Conservation (phyloP, 768 basidiomycete genomes). For the Paxillus ammoniavirescens region DNA sequence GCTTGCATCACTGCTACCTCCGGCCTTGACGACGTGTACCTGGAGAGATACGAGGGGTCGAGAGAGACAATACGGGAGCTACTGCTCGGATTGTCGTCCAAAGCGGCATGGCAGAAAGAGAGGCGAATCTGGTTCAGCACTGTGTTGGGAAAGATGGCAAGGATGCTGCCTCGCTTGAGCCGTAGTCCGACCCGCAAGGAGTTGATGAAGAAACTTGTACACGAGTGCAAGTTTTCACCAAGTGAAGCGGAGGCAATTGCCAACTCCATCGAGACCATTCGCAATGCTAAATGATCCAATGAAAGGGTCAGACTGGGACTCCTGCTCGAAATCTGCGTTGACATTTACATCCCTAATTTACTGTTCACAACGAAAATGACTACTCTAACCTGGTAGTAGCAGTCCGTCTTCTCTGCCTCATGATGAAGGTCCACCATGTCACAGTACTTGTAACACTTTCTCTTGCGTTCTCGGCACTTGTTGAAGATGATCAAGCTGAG, state of each 20-base stretch:
- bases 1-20: conserved; percentile 41
- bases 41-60: conserved; percentile 32
- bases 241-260: conserved; percentile 18
- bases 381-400: too few relatives aligned
- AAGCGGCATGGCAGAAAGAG: conserved; percentile 18
- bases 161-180: conserved; percentile 10
- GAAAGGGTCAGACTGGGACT: not conserved
- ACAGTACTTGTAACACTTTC: too few relatives aligned
- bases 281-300: not conserved
- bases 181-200: conserved; percentile 5
- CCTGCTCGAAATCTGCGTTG: too few relatives aligned
- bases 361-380: not conserved
- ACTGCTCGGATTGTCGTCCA: conserved; percentile 7
- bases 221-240: conserved; percentile 17
- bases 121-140: conserved; percentile 12
- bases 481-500: too few relatives aligned
- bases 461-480: too few relatives aligned
- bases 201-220: conserved; percentile 9
- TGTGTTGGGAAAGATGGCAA: conserved; percentile 21
- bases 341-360: not conserved
- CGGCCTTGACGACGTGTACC: conserved; percentile 21
- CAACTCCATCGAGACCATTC: conserved; percentile 11
- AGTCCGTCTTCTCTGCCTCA: too few relatives aligned
- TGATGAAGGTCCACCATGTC: too few relatives aligned
- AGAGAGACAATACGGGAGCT: conserved; percentile 19